Conservation (phyloP, 169 alveolate genomes). For the Cryptosporidium ubiquitum region DNA sequence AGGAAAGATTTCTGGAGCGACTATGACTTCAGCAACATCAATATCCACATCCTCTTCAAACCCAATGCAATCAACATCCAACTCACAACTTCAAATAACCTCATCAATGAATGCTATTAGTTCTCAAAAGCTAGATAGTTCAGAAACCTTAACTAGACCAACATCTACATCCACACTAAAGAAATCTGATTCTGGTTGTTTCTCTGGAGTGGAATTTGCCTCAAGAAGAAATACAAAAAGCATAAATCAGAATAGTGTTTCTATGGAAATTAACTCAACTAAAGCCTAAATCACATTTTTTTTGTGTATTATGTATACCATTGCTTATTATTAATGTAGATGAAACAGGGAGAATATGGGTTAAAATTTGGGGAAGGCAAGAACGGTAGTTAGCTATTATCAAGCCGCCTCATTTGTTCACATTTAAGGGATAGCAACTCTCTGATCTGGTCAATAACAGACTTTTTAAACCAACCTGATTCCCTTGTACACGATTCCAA, state of each 20-base stretch:
- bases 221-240: constrained; percentile 41
- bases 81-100: not conserved
- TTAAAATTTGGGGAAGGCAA: not conserved
- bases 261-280: constrained; percentile 3
- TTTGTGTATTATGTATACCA: not conserved
- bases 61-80: constrained; percentile 26
- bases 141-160: constrained; percentile 43
- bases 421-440: constrained; percentile 78
- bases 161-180: constrained; percentile 60
- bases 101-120: not conserved
- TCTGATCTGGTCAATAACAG: constrained; percentile 76
- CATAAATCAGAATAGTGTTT: not conserved
- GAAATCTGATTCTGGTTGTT: constrained; percentile 52
- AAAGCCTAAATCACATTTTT: not conserved
- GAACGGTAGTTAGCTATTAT: not conserved
- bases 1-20: not conserved
- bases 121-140: constrained; percentile 29
- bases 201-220: constrained; percentile 63
- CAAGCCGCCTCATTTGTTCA: constrained; percentile 77
- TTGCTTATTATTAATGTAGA: not conserved
- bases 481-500: constrained; percentile 77
- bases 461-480: constrained; percentile 80
- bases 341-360: not conserved
- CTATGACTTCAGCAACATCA: constrained; percentile 8
- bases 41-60: not conserved